Base-by-base conservation (phyloP, 1,284 basidiomycete genomes). In the Testicularia cyperi region DNA sequence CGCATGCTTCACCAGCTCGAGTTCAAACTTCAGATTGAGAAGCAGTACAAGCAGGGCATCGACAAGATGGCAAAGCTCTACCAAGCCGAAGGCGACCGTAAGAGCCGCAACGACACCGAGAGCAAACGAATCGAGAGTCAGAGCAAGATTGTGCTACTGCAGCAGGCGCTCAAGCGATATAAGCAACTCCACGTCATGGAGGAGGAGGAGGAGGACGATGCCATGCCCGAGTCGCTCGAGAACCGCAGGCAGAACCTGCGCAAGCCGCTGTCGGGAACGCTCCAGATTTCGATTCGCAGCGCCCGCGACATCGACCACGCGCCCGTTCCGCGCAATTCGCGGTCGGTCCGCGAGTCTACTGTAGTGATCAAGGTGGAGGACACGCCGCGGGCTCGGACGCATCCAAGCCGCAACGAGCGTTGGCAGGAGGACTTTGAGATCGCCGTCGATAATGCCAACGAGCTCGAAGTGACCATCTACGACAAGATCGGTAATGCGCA, bases 351-450 rank as follows among this genome's bases (percentile, higher is more conserved):
- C 1, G 95, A 99, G 77, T 95, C 95, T 0, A 86, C 85, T 67
- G 88, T 97, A 34, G 89, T 90, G 25, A 84, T 98, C 79, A 96
- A 96, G 75, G 88, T 98, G 15, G 95, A 98, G 81, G 92, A 95
- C 29, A 92, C 88, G 16, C 89, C 92, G 65, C 84, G 90, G 6
- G 92, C 90, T 7, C 85, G 88, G 46, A 94, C 94, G 1, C 91
- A 95, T 72, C 88, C 90, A 6, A 88, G 90, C 16, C 86, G 92
- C 57, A 94, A 87, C 35, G 95, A 98, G 78, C 85, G 88, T 36
- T 99, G 95, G 95, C 89, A 91, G 77, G 94, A 98, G 78, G 88
- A 91, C 52, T 97, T 98, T 61, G 90, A 95, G 78, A 90, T 99
- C 55, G 83, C 87, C 1, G 89, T 98, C 38, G 94, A 97, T 80